Percentiles rank a stretch among this genome's conserved stretches.
These are phyloP conservation scores for Zizania palustris DNA, from an alignment of 202 grass and related monocot genomes.

Conservation along the genomic window DNA sequence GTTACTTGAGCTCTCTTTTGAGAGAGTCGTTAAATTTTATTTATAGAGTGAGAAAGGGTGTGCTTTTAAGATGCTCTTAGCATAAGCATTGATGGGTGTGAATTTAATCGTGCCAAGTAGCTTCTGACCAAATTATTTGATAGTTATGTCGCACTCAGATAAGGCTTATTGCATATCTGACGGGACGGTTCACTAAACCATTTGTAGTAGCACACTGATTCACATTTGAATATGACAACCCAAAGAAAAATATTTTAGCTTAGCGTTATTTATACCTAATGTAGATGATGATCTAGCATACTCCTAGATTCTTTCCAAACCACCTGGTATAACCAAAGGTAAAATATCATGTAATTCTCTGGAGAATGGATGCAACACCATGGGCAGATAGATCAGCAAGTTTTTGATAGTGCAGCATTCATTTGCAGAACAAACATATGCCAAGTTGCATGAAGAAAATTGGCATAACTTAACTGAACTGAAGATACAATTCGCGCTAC, in stretches of 20 bases:
- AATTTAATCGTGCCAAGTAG: background rate
- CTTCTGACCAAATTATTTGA: background rate
- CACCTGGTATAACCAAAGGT: background rate
- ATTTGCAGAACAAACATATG: background rate
- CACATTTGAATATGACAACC: background rate
- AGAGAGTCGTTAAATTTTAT: too few relatives aligned
- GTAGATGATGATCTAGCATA: background rate
- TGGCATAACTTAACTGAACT: slow-evolving; percentile 24
- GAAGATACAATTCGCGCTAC: slow-evolving; percentile 30
- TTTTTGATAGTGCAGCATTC: background rate
- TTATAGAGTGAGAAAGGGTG: too few relatives aligned
- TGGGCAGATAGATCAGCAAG: too few relatives aligned
- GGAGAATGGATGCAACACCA: slow-evolving; percentile 61
- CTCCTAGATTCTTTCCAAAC: slow-evolving; percentile 1
- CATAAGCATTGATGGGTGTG: background rate
- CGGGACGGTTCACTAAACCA: background rate
- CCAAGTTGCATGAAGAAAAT: background rate
- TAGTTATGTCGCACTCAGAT: background rate
- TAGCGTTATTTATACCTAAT: background rate
- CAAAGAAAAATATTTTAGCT: background rate
- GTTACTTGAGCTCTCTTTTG: too few relatives aligned
- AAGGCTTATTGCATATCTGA: background rate
- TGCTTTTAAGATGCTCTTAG: too few relatives aligned
- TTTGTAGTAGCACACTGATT: background rate
- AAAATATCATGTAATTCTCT: slow-evolving; percentile 52